These are phyloP conservation scores for Colletotrichum tropicicola DNA, from an alignment of 2,329 filamentous ascomycete genomes.

Conservation along the genomic window DNA sequence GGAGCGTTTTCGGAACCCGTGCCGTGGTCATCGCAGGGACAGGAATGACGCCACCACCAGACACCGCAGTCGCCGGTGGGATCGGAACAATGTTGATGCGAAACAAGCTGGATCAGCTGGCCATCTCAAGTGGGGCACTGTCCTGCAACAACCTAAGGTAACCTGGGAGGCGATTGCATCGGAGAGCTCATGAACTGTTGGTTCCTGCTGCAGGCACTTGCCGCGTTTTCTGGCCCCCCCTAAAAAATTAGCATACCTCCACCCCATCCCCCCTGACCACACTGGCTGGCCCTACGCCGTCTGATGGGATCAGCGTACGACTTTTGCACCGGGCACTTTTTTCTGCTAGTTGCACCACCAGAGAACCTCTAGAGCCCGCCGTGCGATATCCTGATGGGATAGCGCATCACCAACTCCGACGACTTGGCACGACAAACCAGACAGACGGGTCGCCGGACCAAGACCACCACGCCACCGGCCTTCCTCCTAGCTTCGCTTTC, in stretches of 20 bases:
- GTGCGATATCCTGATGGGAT: slow-evolving; percentile 17
- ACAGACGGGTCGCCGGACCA: background rate
- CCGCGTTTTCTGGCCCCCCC: slow-evolving; percentile 14
- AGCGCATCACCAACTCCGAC: slow-evolving; percentile 7
- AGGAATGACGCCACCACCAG: slow-evolving; percentile 14
- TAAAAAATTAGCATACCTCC: slow-evolving; percentile 18
- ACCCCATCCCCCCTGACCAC: slow-evolving; percentile 16
- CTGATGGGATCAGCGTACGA: slow-evolving; percentile 25
- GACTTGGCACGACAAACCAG: background rate
- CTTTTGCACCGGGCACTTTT: slow-evolving; percentile 21
- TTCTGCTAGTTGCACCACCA: slow-evolving; percentile 15
- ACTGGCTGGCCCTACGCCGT: slow-evolving; percentile 7
- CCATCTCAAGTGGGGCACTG: slow-evolving; percentile 12
- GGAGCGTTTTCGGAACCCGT: background rate
- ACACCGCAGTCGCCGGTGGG: background rate
- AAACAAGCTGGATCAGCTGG: slow-evolving; percentile 24
- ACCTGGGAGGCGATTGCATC: slow-evolving; percentile 11
- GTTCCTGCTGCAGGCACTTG: slow-evolving; percentile 32
- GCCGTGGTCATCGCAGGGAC: too few relatives aligned
- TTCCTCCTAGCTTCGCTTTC: background rate
- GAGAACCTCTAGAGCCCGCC: slow-evolving; percentile 6
- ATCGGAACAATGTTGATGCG: slow-evolving; percentile 28
- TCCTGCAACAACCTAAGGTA: too few relatives aligned
- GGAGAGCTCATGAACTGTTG: slow-evolving; percentile 27
- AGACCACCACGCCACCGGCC: background rate